These are phyloP conservation scores for Phytophthora citrophthora DNA, from an alignment of 352 stramenopile species.

Conservation along the genomic window DNA sequence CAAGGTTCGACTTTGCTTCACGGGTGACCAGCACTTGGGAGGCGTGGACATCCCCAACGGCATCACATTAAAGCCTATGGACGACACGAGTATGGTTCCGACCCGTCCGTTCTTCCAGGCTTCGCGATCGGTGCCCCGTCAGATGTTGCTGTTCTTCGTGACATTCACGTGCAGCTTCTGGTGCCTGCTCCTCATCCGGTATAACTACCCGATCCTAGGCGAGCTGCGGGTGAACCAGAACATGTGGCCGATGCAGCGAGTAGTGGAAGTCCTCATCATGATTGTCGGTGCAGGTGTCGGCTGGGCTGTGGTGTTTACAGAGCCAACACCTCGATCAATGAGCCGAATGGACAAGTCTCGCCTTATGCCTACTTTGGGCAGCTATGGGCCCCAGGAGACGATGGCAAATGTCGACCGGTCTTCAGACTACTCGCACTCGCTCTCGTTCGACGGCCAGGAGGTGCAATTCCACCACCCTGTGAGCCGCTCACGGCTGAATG, in stretches of 20 bases:
- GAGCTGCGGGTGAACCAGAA: constrained; percentile 65
- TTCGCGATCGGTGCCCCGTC: constrained; percentile 62
- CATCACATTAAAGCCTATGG: constrained; percentile 81
- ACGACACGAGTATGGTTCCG: constrained; percentile 81
- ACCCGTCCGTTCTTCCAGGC: constrained; percentile 83
- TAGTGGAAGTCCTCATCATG: constrained; percentile 82
- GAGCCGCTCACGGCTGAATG: constrained; percentile 69
- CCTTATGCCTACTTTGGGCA: constrained; percentile 56
- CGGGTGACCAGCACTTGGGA: constrained; percentile 79
- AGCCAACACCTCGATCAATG: constrained; percentile 76
- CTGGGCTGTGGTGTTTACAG: constrained; percentile 69
- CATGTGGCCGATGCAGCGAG: constrained; percentile 84
- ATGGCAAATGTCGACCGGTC: constrained; percentile 48
- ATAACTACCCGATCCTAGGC: constrained; percentile 76
- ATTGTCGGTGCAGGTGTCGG: constrained; percentile 57
- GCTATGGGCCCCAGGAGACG: constrained; percentile 26
- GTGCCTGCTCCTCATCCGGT: constrained; percentile 72
- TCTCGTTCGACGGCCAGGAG: constrained; percentile 81
- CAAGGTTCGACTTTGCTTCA: constrained; percentile 80
- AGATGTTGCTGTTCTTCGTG: constrained; percentile 84
- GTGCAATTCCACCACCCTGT: constrained; percentile 81
- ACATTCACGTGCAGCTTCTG: constrained; percentile 80
- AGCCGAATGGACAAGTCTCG: constrained; percentile 78
- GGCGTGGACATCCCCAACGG: constrained; percentile 76
- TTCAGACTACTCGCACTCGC: constrained; percentile 76